Evolutionary conservation across 1,139 yeast species (phyloP).

Genomic region (Debaryomyces nepalensis): DNA sequence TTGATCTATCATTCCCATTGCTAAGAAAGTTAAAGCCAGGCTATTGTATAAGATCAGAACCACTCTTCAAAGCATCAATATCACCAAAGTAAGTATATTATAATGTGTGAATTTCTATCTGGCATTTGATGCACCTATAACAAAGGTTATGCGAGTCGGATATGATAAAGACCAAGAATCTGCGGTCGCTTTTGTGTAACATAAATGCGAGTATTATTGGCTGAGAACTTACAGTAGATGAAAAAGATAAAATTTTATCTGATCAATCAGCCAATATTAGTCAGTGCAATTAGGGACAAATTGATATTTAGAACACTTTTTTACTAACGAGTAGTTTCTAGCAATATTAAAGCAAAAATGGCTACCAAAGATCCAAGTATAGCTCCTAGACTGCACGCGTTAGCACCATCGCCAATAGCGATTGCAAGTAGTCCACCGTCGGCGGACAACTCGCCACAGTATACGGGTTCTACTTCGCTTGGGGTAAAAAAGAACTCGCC

Average conservation of each 20-base stretch:
- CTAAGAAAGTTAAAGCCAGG: constrained; percentile 1
- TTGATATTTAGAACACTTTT: constrained; percentile 2
- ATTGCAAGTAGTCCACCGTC: constrained; percentile 29
- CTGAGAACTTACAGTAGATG: constrained; percentile 13
- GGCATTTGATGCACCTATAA: not conserved
- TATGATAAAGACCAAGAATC: constrained; percentile 10
- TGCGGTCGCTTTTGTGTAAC: constrained; percentile 15
- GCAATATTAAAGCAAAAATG: constrained; percentile 19
- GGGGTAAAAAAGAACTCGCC: not conserved
- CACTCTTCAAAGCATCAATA: no score
- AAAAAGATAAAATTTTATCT: constrained; percentile 21
- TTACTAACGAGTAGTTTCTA: constrained; percentile 4
- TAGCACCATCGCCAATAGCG: constrained; percentile 41
- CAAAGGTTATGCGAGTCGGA: no score
- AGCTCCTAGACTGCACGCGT: constrained; percentile 38
- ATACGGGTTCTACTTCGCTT: constrained; percentile 2
- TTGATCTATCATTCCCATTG: not conserved
- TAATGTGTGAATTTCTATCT: not conserved
- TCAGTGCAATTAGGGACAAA: not conserved
- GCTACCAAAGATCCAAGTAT: constrained; percentile 35
- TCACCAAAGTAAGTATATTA: not conserved
- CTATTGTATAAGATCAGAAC: no score
- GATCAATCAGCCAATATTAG: constrained; percentile 17
- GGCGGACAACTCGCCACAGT: constrained; percentile 11
- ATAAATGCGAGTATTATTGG: constrained; percentile 10